Conservation (phyloP, 306 rosid species). For the Herpetospermum pedunculosum region DNA sequence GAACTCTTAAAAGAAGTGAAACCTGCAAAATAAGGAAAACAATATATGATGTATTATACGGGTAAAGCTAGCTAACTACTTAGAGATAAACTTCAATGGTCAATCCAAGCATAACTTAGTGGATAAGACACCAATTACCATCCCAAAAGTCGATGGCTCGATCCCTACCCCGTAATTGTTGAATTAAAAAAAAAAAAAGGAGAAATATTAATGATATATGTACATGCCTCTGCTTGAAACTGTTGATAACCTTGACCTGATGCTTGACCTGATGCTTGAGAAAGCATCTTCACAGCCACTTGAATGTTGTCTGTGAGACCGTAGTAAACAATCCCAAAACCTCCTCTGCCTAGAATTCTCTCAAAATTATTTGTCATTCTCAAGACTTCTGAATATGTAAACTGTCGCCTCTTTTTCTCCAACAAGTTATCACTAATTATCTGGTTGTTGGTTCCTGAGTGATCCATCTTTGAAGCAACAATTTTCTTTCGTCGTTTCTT, state of each 20-base stretch:
- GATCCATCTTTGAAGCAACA: not conserved
- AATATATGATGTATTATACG: not conserved
- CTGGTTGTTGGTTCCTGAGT: not conserved
- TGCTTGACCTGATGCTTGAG: no score
- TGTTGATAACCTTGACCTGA: constrained; percentile 32
- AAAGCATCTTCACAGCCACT: constrained; percentile 55
- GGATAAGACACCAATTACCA: no score
- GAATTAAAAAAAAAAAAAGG: no score
- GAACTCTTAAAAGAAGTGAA: constrained; percentile 29
- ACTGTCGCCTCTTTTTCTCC: not conserved
- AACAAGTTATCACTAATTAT: not conserved
- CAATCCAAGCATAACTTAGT: no score
- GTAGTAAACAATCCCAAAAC: constrained; percentile 36
- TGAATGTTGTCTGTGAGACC: constrained; percentile 25
- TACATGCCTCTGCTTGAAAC: constrained; percentile 29
- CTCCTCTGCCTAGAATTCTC: constrained; percentile 36
- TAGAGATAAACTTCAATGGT: not conserved
- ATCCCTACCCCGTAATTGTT: no score
- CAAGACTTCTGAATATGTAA: constrained; percentile 7
- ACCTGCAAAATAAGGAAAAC: constrained; percentile 21
- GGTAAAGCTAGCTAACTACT: no score
- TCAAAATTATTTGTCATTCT: constrained; percentile 23
- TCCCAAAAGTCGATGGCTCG: no score
- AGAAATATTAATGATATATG: no score
- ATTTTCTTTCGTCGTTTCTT: not conserved